A percentile compares a stretch with the other conserved stretches of the same genome.
phyloP scores from a whole-genome alignment of 495 filamentous ascomycete species.

The Opeltia flavorubescens region DNA sequence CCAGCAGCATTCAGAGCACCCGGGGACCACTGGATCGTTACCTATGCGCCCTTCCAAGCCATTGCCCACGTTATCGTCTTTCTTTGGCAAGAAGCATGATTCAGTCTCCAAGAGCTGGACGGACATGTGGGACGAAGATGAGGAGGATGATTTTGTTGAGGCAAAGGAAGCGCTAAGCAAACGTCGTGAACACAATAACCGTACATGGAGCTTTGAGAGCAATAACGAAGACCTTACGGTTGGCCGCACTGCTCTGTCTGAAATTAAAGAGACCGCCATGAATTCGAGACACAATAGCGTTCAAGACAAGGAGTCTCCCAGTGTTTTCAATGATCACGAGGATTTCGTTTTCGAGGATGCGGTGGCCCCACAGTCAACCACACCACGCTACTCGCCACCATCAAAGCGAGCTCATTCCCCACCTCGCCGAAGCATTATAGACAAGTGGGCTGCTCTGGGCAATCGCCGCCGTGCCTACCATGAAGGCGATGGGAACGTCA shows the following conservation, averaged over 20 bases:
- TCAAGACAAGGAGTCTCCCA: constrained; percentile 25
- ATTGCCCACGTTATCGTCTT: constrained; percentile 53
- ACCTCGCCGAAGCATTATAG: constrained; percentile 39
- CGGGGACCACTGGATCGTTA: constrained; percentile 60
- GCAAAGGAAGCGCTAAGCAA: constrained; percentile 42
- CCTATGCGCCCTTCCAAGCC: constrained; percentile 55
- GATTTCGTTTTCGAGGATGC: constrained; percentile 57
- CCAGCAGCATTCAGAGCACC: constrained; percentile 33
- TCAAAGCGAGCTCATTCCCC: constrained; percentile 30
- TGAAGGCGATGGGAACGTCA: constrained; percentile 27
- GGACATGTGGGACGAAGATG: constrained; percentile 88
- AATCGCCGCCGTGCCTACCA: constrained; percentile 60
- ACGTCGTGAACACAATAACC: constrained; percentile 60
- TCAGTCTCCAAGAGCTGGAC: constrained; percentile 92
- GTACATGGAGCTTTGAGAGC: constrained; percentile 72
- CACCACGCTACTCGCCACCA: constrained; percentile 36
- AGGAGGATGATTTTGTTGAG: constrained; percentile 49
- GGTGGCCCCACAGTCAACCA: constrained; percentile 25
- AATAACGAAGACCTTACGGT: constrained; percentile 27
- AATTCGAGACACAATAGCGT: constrained; percentile 9
- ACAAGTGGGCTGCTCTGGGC: constrained; percentile 81
- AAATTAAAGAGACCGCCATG: constrained; percentile 9
- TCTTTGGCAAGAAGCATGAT: constrained; percentile 63
- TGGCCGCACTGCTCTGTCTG: constrained; percentile 26
- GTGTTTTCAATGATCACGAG: constrained; percentile 44